Conservation (phyloP, 2,329 filamentous ascomycete genomes). For the Epichloe scottii region DNA sequence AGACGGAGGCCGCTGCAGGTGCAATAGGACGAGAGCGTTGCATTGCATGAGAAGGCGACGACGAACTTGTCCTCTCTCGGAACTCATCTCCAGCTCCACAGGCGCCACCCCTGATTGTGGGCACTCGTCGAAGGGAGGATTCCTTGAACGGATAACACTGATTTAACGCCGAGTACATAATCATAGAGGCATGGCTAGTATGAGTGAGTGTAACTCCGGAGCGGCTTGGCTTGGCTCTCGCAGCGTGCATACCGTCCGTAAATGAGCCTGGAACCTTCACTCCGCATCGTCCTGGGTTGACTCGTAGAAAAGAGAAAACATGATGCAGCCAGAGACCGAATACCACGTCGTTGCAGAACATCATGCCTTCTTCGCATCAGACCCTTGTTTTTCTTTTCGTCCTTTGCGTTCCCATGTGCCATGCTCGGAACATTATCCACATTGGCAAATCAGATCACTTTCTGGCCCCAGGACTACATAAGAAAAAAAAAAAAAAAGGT, state of each 20-base stretch:
- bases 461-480: background rate
- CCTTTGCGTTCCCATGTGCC: background rate
- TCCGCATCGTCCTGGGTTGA: background rate
- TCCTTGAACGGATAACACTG: background rate
- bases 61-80: conserved; percentile 6
- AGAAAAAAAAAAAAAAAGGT: background rate
- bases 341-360: background rate
- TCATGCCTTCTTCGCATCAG: too few relatives aligned
- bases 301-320: background rate
- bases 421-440: background rate
- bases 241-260: background rate
- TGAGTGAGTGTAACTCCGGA: too few relatives aligned
- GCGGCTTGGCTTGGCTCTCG: too few relatives aligned
- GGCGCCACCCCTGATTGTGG: conserved; percentile 1
- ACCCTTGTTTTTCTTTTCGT: background rate
- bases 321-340: background rate
- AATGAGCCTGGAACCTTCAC: background rate
- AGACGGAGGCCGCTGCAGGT: background rate
- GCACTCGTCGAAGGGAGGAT: background rate
- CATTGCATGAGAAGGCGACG: conserved; percentile 2
- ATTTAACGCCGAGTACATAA: background rate
- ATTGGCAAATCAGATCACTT: background rate
- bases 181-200: background rate
- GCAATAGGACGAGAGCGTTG: conserved; percentile 2
- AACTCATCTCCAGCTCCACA: conserved; percentile 4